These are phyloP conservation scores for Pythium myriotylum DNA, from an alignment of 352 stramenopile genomes.

Conservation along the genomic window DNA sequence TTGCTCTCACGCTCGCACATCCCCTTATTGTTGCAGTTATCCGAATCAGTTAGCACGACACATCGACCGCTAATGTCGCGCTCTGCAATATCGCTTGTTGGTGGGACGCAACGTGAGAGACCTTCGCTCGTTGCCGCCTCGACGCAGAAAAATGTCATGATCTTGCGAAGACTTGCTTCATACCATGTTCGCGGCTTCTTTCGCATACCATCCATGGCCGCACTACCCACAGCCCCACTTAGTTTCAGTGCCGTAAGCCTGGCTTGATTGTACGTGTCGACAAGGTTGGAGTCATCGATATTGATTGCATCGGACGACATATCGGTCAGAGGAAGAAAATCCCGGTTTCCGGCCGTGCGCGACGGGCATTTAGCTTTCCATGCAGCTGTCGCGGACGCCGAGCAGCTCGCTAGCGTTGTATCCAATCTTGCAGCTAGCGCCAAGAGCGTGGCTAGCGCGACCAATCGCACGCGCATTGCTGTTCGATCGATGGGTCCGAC, in stretches of 20 bases:
- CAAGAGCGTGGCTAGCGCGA: conserved; percentile 9
- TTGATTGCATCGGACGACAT: conserved; percentile 66
- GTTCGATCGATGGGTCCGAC: background rate
- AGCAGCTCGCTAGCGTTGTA: conserved; percentile 45
- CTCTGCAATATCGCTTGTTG: conserved; percentile 48
- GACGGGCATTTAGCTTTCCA: conserved; percentile 65
- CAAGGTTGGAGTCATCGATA: conserved; percentile 53
- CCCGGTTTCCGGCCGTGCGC: conserved; percentile 54
- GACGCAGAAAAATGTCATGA: conserved; percentile 76
- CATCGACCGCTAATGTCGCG: conserved; percentile 57
- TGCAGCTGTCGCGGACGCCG: conserved; percentile 38
- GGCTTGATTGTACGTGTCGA: conserved; percentile 69
- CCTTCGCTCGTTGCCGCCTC: conserved; percentile 46
- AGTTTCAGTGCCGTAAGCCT: conserved; percentile 70
- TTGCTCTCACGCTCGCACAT: conserved; percentile 76
- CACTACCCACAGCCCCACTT: conserved; percentile 54
- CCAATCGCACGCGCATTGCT: background rate
- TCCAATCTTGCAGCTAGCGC: conserved; percentile 1
- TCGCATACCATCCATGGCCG: conserved; percentile 70
- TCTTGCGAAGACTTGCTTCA: conserved; percentile 58
- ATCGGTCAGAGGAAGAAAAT: conserved; percentile 57
- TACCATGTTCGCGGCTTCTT: conserved; percentile 75
- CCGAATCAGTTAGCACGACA: conserved; percentile 45
- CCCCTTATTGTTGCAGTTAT: conserved; percentile 60
- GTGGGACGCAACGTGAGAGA: conserved; percentile 61